Percentiles rank a stretch among this genome's conserved stretches.
phyloP scores from a whole-genome alignment of 345 rosid genomes.

The Pistacia atlantica region DNA sequence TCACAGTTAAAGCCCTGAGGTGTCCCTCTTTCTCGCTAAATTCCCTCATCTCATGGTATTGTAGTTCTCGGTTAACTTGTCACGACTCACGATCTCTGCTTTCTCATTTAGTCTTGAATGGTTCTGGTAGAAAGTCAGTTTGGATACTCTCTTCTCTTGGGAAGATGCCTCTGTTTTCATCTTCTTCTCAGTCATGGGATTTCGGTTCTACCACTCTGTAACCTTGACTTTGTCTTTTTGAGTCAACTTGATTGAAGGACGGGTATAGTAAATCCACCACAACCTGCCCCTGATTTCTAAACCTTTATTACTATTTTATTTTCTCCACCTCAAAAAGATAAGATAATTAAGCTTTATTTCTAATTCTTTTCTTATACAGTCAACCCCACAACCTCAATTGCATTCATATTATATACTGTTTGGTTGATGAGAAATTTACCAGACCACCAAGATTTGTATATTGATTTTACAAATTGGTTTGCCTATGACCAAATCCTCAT shows the following conservation, averaged over 20 bases:
- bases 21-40: no score
- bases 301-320: background rate
- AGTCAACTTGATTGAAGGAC: background rate
- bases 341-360: no score
- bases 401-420: background rate
- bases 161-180: background rate
- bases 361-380: no score
- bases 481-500: no score
- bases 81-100: no score
- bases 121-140: background rate
- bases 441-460: background rate
- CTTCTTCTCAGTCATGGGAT: background rate
- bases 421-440: background rate
- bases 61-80: no score
- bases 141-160: no score
- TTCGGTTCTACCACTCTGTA: background rate
- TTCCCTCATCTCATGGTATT: no score
- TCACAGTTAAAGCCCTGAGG: no score
- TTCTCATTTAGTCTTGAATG: slow-evolving; percentile 18
- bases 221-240: background rate
- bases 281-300: background rate
- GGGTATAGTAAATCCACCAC: slow-evolving; percentile 4
- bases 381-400: background rate
- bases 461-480: no score
- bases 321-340: background rate